Evolutionary conservation across 371 early-diverging fungal species (phyloP).

Genomic region (Mucor indicus): DNA sequence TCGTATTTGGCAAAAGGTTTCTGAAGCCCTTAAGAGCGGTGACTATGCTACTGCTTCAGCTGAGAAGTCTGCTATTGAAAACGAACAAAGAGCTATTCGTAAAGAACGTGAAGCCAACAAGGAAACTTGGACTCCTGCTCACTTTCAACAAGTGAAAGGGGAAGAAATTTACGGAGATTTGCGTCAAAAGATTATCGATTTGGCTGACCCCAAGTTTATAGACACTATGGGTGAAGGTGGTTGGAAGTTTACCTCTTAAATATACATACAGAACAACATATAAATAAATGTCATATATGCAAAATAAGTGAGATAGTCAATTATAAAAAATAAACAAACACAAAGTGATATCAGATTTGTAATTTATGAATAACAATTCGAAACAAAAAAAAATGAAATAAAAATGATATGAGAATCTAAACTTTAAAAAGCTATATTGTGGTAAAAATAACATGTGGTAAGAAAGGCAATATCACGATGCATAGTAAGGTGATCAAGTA

Average conservation of each 20-base stretch:
- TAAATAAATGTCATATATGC: no score
- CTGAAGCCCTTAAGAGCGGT: conserved; percentile 62
- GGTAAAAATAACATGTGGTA: no score
- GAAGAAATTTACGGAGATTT: conserved; percentile 41
- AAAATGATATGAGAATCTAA: no score
- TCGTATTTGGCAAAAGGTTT: conserved; percentile 70
- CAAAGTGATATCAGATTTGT: no score
- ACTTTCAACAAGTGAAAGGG: conserved; percentile 50
- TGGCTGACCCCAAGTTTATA: conserved; percentile 45
- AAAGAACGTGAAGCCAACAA: conserved; percentile 60
- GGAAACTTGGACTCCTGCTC: conserved; percentile 56
- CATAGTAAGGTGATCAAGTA: no score
- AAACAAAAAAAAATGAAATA: no score
- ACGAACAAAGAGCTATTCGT: conserved; percentile 67
- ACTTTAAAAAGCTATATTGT: no score
- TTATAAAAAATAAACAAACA: no score
- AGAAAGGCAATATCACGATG: no score
- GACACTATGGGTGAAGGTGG: conserved; percentile 49
- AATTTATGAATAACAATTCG: no score
- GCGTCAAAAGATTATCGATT: conserved; percentile 35
- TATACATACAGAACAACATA: no score
- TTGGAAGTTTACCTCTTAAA: conserved; percentile 32
- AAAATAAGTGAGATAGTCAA: no score
- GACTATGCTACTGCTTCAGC: conserved; percentile 68
- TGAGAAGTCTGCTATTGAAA: conserved; percentile 73